Conservation (phyloP, 345 rosid species). For the Ailanthus altissimus region DNA sequence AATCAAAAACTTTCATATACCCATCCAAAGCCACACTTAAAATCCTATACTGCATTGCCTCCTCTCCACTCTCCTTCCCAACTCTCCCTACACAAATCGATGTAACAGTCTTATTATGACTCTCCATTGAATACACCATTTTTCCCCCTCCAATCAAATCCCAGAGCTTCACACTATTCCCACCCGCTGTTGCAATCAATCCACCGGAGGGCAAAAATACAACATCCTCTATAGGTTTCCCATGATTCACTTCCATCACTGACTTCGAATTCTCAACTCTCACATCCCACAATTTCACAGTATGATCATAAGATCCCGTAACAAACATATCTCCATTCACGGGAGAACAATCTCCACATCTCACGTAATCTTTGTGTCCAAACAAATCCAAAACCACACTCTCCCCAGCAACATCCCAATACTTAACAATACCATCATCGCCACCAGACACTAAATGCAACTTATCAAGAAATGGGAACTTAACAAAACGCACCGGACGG, state of each 20-base stretch:
- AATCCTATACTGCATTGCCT: conserved; percentile 53
- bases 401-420: conserved; percentile 88
- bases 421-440: conserved; percentile 85
- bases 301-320: conserved; percentile 93
- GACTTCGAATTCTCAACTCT: conserved; percentile 57
- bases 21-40: conserved; percentile 89
- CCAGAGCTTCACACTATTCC: conserved; percentile 82
- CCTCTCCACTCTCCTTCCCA: conserved; percentile 43
- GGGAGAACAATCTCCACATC: conserved; percentile 91
- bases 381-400: conserved; percentile 53
- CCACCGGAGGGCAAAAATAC: conserved; percentile 88
- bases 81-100: conserved; percentile 62
- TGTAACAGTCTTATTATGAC: conserved; percentile 92
- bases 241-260: conserved; percentile 73
- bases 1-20: conserved; percentile 90
- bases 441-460: conserved; percentile 90
- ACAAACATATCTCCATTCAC: conserved; percentile 58
- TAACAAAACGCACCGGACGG: conserved; percentile 76
- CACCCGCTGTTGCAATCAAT: conserved; percentile 81
- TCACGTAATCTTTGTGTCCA: conserved; percentile 90
- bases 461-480: conserved; percentile 76
- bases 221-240: conserved; percentile 86
- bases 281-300: conserved; percentile 88
- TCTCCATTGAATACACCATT: conserved; percentile 81
- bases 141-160: conserved; percentile 86